phyloP scores from a whole-genome alignment of 73 alveolate genomes.

The Urostyla sp. region DNA sequence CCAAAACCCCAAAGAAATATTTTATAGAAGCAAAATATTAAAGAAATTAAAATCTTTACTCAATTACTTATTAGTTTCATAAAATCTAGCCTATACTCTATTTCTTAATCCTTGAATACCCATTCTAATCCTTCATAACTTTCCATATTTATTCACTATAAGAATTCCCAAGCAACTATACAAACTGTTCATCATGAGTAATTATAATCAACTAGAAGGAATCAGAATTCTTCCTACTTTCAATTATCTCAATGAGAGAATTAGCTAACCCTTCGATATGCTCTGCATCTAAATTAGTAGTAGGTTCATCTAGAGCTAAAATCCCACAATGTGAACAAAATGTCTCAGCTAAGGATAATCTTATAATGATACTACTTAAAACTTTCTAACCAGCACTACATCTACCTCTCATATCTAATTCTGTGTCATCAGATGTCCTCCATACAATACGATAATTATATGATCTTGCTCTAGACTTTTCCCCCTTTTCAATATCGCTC shows the following conservation, averaged over 20 bases:
- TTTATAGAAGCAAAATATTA: too few species aligned
- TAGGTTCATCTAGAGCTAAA: slow-evolving; percentile 99
- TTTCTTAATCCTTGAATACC: slow-evolving; percentile 59
- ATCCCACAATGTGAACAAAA: slow-evolving; percentile 97
- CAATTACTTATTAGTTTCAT: too few species aligned
- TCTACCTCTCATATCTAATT: slow-evolving; percentile 98
- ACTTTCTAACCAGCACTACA: slow-evolving; percentile 99
- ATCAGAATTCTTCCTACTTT: slow-evolving; percentile 87
- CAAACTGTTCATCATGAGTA: slow-evolving; percentile 97
- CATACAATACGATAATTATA: slow-evolving; percentile 94
- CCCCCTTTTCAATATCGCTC: slow-evolving; percentile 88
- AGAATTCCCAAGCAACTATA: slow-evolving; percentile 84
- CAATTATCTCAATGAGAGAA: slow-evolving; percentile 88
- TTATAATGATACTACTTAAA: slow-evolving; percentile 96
- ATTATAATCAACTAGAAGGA: slow-evolving; percentile 93
- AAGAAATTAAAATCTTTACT: too few species aligned
- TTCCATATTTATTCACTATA: slow-evolving; percentile 82
- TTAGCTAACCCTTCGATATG: slow-evolving; percentile 97
- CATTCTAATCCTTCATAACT: slow-evolving; percentile 81
- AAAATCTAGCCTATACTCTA: slow-evolving; percentile 21
- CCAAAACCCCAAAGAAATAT: too few species aligned
- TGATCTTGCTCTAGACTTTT: slow-evolving; percentile 76
- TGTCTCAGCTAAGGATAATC: slow-evolving; percentile 99
- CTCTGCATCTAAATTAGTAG: slow-evolving; percentile 97
- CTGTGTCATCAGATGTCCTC: slow-evolving; percentile 79